Percentiles rank a stretch among this genome's conserved stretches.
These are phyloP conservation scores for Royoungia palumana DNA, from an alignment of 768 basidiomycete genomes.

Conservation along the genomic window DNA sequence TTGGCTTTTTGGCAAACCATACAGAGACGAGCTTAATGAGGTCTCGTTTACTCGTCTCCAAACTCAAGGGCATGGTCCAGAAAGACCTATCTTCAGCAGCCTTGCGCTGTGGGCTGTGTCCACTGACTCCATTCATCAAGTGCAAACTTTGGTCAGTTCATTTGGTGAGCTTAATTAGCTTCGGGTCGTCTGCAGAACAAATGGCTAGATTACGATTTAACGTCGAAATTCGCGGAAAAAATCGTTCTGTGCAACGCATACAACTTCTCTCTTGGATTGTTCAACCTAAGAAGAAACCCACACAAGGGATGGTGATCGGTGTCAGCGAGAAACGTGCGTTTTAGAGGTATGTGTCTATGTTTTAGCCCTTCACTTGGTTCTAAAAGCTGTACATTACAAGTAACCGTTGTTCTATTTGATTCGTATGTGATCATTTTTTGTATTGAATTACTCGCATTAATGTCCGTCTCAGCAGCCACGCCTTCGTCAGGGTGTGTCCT, in stretches of 20 bases:
- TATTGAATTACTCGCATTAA: conserved; percentile 13
- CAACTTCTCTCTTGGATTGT: neutral
- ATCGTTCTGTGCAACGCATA: conserved; percentile 67
- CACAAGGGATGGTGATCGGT: conserved; percentile 59
- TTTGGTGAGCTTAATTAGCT: conserved; percentile 3
- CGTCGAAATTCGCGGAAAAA: conserved; percentile 83
- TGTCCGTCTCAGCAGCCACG: conserved; percentile 58
- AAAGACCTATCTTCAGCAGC: conserved; percentile 40
- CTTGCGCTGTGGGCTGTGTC: conserved; percentile 11
- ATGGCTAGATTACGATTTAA: conserved; percentile 31
- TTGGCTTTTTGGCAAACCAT: conserved; percentile 77
- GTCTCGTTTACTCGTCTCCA: conserved; percentile 66
- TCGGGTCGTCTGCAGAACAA: neutral
- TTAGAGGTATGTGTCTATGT: conserved; percentile 52
- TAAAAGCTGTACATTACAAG: conserved; percentile 36
- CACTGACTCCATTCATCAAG: conserved; percentile 11
- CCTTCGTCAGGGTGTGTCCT: conserved; percentile 54
- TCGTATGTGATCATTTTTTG: conserved; percentile 43
- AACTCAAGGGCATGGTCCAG: conserved; percentile 74
- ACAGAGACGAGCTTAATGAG: conserved; percentile 85
- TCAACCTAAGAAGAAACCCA: neutral
- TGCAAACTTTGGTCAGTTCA: conserved; percentile 71
- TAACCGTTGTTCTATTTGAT: conserved; percentile 72
- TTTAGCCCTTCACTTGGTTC: conserved; percentile 6
- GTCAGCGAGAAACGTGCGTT: conserved; percentile 83